Evolutionary conservation across 495 filamentous ascomycete species (phyloP).

Genomic region (Neurospora sp.): DNA sequence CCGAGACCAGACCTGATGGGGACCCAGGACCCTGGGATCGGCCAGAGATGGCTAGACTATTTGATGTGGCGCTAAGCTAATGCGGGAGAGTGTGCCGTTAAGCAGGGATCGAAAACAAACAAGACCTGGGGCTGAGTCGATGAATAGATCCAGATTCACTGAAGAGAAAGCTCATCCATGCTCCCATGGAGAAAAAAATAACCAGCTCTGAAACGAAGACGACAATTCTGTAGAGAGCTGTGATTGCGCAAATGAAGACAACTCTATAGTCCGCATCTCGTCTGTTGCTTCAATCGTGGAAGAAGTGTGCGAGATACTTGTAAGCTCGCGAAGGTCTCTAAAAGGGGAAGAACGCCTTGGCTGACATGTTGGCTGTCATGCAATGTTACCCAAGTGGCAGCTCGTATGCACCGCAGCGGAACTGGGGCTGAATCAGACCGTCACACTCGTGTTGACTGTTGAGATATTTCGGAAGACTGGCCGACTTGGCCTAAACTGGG

Average conservation of each 20-base stretch:
- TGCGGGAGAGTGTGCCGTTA: not conserved
- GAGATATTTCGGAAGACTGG: not conserved
- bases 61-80: not conserved
- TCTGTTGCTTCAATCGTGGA: not conserved
- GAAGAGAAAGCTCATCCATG: not conserved
- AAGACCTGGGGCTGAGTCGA: not conserved
- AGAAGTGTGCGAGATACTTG: not conserved
- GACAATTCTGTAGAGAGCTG: not conserved
- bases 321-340: not conserved
- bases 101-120: not conserved
- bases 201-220: too few species aligned
- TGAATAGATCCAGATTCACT: not conserved
- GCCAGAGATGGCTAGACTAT: not conserved
- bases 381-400: not conserved
- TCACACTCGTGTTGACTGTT: not conserved
- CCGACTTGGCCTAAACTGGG: not conserved
- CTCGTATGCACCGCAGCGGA: not conserved
- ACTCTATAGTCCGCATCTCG: not conserved
- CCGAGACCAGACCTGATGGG: not conserved
- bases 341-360: not conserved
- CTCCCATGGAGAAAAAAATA: not conserved
- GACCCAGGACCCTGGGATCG: not conserved
- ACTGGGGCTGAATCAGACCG: not conserved
- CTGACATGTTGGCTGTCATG: not conserved
- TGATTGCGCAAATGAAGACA: not conserved